These are phyloP conservation scores for Prosopis cineraria DNA, from an alignment of 306 rosid species.

Conservation along the genomic window DNA sequence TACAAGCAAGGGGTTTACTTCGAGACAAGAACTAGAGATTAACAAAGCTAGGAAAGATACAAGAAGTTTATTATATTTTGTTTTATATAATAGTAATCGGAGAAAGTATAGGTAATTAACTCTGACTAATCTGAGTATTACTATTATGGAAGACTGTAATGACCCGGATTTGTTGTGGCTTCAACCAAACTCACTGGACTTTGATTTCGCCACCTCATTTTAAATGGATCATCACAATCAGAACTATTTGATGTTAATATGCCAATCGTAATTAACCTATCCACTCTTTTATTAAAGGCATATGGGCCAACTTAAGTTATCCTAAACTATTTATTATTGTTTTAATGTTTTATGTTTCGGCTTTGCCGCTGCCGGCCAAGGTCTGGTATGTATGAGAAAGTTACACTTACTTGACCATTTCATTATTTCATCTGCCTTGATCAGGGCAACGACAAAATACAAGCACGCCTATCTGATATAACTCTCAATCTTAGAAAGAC, in stretches of 20 bases:
- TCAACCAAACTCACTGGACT: not conserved
- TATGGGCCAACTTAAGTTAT: not conserved
- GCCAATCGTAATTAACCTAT: too few species aligned
- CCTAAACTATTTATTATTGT: constrained; percentile 28
- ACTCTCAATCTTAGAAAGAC: not conserved
- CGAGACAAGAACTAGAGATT: too few species aligned
- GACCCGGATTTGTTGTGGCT: not conserved
- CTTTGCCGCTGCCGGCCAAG: constrained; percentile 37
- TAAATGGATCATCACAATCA: not conserved
- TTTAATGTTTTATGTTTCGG: not conserved
- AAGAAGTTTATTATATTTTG: too few species aligned
- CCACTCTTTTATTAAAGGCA: constrained; percentile 1
- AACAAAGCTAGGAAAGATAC: too few species aligned
- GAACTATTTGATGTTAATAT: not conserved
- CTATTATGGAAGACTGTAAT: constrained; percentile 10
- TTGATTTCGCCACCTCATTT: not conserved
- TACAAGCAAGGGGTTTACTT: too few species aligned
- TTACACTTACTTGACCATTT: not conserved
- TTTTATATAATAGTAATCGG: too few species aligned
- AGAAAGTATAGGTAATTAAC: too few species aligned
- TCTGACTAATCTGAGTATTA: too few species aligned
- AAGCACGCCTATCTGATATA: not conserved
- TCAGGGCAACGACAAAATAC: not conserved
- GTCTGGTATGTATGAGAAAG: constrained; percentile 20
- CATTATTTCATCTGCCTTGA: not conserved